Conservation (phyloP, 345 rosid species). For the Zanthoxylum bungeanum region DNA sequence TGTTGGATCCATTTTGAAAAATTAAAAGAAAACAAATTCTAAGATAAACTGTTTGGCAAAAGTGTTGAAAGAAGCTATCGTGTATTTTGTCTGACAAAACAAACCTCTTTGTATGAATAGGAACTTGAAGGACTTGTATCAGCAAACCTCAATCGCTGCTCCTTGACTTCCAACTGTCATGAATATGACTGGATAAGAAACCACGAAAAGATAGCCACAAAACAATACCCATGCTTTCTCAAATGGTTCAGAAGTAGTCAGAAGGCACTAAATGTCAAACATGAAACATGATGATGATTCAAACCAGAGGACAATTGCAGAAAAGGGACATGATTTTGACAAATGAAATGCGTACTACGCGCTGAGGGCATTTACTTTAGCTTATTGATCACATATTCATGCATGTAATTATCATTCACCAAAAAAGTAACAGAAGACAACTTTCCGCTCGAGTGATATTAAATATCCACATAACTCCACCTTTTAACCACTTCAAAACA, state of each 20-base stretch:
- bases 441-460: not conserved
- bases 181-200: constrained; percentile 21
- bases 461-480: not conserved
- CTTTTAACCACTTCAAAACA: not conserved
- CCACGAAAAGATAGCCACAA: not conserved
- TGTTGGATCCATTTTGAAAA: not conserved
- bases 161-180: constrained; percentile 73
- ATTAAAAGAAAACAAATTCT: not conserved
- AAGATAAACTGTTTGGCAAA: not conserved
- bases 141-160: constrained; percentile 76
- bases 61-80: constrained; percentile 8
- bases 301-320: not conserved
- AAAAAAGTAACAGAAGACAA: not conserved
- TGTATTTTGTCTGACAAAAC: not conserved
- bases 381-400: not conserved
- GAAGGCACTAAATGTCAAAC: not conserved
- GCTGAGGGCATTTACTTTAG: not conserved
- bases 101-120: constrained; percentile 83
- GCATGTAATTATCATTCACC: too few species aligned
- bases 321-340: not conserved
- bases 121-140: constrained; percentile 71
- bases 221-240: not conserved
- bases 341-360: not conserved
- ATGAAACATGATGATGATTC: not conserved
- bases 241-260: not conserved